A percentile compares a stretch with the other conserved stretches of the same genome.
Conservation (phyloP, 2,329 filamentous ascomycete species). For the Uncinocarpus reesii region DNA sequence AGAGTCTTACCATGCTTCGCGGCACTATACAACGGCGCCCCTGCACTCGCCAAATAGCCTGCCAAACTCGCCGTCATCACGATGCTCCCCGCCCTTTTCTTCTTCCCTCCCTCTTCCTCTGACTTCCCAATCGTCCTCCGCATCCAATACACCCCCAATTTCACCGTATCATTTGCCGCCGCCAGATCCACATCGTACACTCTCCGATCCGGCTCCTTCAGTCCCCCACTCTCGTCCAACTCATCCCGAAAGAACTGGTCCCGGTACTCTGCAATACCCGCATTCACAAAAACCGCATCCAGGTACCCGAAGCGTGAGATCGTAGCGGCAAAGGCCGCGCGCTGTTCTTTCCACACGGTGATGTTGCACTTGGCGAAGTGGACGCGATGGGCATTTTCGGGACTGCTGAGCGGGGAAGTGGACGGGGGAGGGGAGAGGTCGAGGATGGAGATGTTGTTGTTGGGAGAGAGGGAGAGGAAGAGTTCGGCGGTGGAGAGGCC, state of each 20-base stretch:
- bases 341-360: constrained; percentile 38
- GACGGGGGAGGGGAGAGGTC: constrained; percentile 31
- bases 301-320: constrained; percentile 36
- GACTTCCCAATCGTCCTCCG: constrained; percentile 31
- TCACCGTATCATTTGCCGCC: constrained; percentile 39
- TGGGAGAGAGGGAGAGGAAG: constrained; percentile 29
- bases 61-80: constrained; percentile 42
- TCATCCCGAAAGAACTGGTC: constrained; percentile 43
- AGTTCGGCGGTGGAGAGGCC: constrained; percentile 34
- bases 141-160: constrained; percentile 41
- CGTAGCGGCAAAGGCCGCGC: constrained; percentile 36
- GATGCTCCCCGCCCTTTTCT: constrained; percentile 29
- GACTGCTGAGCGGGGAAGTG: constrained; percentile 24
- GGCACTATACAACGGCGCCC: constrained; percentile 40
- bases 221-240: constrained; percentile 31
- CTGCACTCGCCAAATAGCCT: constrained; percentile 41
- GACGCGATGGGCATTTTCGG: constrained; percentile 16
- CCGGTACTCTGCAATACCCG: constrained; percentile 39
- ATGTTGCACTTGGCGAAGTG: constrained; percentile 37
- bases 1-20: constrained; percentile 39
- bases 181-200: constrained; percentile 40
- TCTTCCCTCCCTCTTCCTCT: neutral
- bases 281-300: constrained; percentile 42
- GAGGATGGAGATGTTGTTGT: constrained; percentile 35
- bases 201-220: constrained; percentile 40